Base-by-base conservation (phyloP, 768 basidiomycete genomes). In the Pleurotus sapidus region DNA sequence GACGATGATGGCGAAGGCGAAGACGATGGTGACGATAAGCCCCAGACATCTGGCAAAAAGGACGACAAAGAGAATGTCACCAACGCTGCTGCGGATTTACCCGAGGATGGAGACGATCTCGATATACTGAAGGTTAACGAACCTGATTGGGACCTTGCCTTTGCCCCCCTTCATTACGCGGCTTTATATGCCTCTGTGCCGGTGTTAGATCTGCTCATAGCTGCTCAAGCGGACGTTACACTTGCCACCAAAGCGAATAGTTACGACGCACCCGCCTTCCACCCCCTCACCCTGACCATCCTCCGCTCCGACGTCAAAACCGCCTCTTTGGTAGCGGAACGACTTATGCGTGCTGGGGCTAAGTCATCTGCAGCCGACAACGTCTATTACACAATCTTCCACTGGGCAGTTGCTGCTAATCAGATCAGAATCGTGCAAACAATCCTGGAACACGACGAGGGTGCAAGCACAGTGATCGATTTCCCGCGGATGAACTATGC, bases 91-190 rank as follows among this genome's bases (percentile, higher is more conserved):
- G 68, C 68, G 9, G 76, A 78, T 46, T 68, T 79, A 4, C 78
- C 77, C 0, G 83, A 83, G 42, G 69, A 77, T 4, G 67, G 71
- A 3, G 77, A 81, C 45, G 69, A 70, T 37, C 82, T 82, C 0
- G 84, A 86, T 57, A 69, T 87, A 30, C 70, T 86, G n/a, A 79
- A 83, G 45, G 62, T 85, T 59, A 73, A 84, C 46, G 70, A 72
- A 1, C 55, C 73, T 0, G 84, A 86, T 64, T 88, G 84, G 85
- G 85, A 86, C 63, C 76, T 80, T 56, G 74, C 75, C 3, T 77
- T 83, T 58, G 76, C 79, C 1, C 76, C 86, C 2, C 71, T 86
- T 24, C 70, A 70, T 24, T 82, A 81, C 62, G 84, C 79, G 3
- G 75, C 81, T 43, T 64, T 83, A 4, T 80, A 71, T 20, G 81